Conservation (phyloP, 2,329 filamentous ascomycete species). For the Claviceps pazoutovae region DNA sequence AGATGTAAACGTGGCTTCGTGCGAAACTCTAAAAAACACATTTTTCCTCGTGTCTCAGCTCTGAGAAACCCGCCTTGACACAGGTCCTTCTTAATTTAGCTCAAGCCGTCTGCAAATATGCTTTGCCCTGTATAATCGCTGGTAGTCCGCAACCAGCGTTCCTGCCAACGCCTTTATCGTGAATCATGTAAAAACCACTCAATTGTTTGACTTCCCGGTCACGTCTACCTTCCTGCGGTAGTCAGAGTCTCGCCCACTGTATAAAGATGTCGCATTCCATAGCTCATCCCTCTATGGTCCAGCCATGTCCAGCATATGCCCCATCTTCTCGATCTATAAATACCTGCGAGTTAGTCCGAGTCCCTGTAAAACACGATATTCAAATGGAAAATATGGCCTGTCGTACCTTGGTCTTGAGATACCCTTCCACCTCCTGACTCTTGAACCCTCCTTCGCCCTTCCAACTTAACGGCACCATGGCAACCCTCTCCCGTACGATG, state of each 20-base stretch:
- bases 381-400: background rate
- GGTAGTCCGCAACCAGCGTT: background rate
- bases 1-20: background rate
- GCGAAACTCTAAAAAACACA: background rate
- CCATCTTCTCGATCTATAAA: conserved; percentile 70
- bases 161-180: background rate
- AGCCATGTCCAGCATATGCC: conserved; percentile 56
- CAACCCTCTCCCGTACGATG: conserved; percentile 74
- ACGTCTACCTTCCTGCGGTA: background rate
- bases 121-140: background rate
- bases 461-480: conserved; percentile 94
- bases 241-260: background rate
- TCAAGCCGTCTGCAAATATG: background rate
- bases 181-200: background rate
- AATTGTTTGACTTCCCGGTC: background rate
- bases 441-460: conserved; percentile 70
- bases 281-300: conserved; percentile 7
- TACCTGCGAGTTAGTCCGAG: conserved; percentile 6
- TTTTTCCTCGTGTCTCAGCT: background rate
- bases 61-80: background rate
- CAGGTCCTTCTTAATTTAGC: background rate
- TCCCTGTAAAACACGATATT: background rate
- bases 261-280: background rate
- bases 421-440: conserved; percentile 82
- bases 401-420: conserved; percentile 86